Percentiles rank a stretch among this genome's conserved stretches.
phyloP scores from a whole-genome alignment of 1,139 yeast genomes.

The Candida sojae region DNA sequence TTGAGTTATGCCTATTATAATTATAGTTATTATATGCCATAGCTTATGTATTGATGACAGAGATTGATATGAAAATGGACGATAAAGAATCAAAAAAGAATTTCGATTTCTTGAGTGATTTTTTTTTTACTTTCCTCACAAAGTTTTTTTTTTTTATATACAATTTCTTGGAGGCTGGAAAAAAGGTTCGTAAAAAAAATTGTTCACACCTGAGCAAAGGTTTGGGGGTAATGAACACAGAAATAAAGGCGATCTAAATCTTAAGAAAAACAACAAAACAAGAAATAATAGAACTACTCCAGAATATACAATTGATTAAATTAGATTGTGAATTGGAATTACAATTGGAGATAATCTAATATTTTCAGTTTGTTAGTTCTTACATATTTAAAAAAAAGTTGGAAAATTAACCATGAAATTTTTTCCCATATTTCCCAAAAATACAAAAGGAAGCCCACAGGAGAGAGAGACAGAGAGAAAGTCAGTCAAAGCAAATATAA shows the following conservation, averaged over 20 bases:
- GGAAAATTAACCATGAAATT: too few relatives aligned
- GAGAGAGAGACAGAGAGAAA: too few relatives aligned
- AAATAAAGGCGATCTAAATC: neutral
- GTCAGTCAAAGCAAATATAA: too few relatives aligned
- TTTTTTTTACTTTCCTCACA: neutral
- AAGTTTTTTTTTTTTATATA: neutral
- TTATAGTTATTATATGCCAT: conserved; percentile 22
- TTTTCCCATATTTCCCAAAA: too few relatives aligned
- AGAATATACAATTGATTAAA: too few relatives aligned
- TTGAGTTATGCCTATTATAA: conserved; percentile 40
- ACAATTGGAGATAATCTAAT: neutral
- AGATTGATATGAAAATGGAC: neutral
- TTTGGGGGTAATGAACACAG: neutral
- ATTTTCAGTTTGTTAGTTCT: too few relatives aligned
- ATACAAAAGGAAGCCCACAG: too few relatives aligned
- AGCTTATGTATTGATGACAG: neutral
- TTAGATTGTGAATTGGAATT: neutral
- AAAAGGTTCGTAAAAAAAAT: neutral
- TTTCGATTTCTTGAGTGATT: conserved; percentile 2
- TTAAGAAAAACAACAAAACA: too few relatives aligned
- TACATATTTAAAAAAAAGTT: too few relatives aligned
- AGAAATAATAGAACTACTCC: too few relatives aligned
- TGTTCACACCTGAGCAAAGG: neutral
- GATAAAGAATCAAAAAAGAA: neutral
- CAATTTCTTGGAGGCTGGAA: neutral